Evolutionary conservation across 2,329 filamentous ascomycete species (phyloP).

Genomic region (Xylaria sp.): DNA sequence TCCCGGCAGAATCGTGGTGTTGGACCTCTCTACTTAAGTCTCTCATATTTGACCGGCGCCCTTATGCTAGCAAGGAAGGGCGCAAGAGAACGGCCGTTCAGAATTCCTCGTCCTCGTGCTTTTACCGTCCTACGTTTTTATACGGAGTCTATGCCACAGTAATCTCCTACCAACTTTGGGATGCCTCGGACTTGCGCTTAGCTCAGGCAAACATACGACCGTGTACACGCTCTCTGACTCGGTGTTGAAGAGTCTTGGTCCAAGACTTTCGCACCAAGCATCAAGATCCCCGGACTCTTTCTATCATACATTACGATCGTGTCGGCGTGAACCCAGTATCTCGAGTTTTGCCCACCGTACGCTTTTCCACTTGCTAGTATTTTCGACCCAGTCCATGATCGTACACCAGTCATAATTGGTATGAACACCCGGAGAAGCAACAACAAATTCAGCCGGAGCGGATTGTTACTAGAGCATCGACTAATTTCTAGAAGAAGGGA

Average conservation of each 20-base stretch:
- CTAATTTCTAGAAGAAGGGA: not conserved
- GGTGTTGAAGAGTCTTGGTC: not conserved
- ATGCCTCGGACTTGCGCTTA: not conserved
- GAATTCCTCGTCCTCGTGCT: not conserved
- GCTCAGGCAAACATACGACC: not conserved
- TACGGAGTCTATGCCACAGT: not conserved
- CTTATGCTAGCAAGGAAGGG: not conserved
- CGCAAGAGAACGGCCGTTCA: not conserved
- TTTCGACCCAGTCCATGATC: not conserved
- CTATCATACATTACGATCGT: not conserved
- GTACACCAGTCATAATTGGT: not conserved
- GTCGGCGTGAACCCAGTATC: not conserved
- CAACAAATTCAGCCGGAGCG: no score
- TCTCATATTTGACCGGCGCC: not conserved
- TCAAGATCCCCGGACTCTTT: not conserved
- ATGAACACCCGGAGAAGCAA: not conserved
- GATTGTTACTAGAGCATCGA: not conserved
- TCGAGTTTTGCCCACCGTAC: not conserved
- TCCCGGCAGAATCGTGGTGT: not conserved
- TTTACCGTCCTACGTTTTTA: not conserved
- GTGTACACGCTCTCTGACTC: not conserved
- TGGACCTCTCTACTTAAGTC: conserved; percentile 4
- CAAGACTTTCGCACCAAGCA: not conserved
- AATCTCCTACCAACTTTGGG: not conserved
- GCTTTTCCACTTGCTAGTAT: not conserved